Evolutionary conservation across 2,329 filamentous ascomycete species (phyloP), one percentile per base, ranked within the genome.

Genomic region (Pseudogymnoascus sp.): DNA sequence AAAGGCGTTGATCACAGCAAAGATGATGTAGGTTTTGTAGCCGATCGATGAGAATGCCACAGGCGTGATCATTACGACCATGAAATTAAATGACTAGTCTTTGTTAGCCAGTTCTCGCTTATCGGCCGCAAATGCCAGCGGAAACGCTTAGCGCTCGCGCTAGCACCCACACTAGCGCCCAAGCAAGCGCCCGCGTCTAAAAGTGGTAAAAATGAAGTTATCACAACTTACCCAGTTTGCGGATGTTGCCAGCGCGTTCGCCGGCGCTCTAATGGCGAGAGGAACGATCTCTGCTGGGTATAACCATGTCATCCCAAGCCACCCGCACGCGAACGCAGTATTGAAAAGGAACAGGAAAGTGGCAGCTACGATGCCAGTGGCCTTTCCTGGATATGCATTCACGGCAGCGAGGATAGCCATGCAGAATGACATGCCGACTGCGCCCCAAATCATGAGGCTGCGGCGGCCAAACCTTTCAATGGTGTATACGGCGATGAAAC

Each of bases 401-500:
- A 64, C 67, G 38, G 69, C 71, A 1, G 72, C 71, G 7, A 85
- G 76, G 37, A 89, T 78, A 1, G 83, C 80, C 87, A 90, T 90
- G 50, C 83, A 86, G 2, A 78, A 70, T 20, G 83, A 83, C 77
- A 86, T 85, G 0, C 84, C 84, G 30, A 81, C 74, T 0, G 84
- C 83, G 58, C 87, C 87, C 64, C 89, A 83, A 16, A 91, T 74
- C 86, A 92, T 90, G 63, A 91, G 80, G 68, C 83, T 82, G 16
- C 88, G 81, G 28, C 88, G 84, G 9, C 86, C 86, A 3, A 86
- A 82, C 1, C 82, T 80, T 71, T 80, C 78, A 59, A 80, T 78
- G 2, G 74, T 71, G 14, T 73, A 72, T 3, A 76, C 65, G 1
- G 75, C 74, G 6, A 76, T 67, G 30, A 72, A 72, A 0, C 74